Conservation (phyloP, 371 early-diverging fungal species). For the Dichotomocladium elegans region DNA sequence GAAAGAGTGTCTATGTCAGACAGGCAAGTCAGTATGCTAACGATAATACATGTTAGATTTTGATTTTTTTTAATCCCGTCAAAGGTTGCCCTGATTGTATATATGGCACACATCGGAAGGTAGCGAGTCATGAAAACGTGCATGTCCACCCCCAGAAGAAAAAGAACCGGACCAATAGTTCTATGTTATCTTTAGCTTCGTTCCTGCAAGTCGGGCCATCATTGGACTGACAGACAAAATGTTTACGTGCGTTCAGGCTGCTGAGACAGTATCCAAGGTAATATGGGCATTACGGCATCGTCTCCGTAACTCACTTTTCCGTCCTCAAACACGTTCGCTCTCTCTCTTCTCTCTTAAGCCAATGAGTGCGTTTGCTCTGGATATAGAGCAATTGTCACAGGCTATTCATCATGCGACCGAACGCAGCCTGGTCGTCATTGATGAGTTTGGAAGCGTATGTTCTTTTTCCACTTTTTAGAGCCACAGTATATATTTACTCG, state of each 20-base stretch:
- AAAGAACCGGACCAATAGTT: too few species aligned
- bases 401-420: slow-evolving; percentile 51
- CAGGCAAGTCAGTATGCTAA: slow-evolving; percentile 44
- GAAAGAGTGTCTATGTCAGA: slow-evolving; percentile 76
- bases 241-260: slow-evolving; percentile 72
- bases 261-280: slow-evolving; percentile 52
- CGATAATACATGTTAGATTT: background rate
- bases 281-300: too few species aligned
- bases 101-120: slow-evolving; percentile 84
- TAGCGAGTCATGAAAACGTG: background rate
- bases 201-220: slow-evolving; percentile 80
- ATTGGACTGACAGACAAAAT: slow-evolving; percentile 89
- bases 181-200: slow-evolving; percentile 86
- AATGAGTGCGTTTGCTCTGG: slow-evolving; percentile 70
- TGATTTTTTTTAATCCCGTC: background rate
- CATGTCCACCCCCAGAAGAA: too few species aligned
- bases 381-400: slow-evolving; percentile 61
- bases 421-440: slow-evolving; percentile 55
- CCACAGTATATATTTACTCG: background rate
- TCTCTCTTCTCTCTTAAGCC: slow-evolving; percentile 27
- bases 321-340: background rate
- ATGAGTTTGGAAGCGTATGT: slow-evolving; percentile 58
- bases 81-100: slow-evolving; percentile 63
- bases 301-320: background rate
- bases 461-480: background rate